Evolutionary conservation across 2,329 filamentous ascomycete species (phyloP), one percentile per base, ranked within the genome.

Genomic region (Pseudohalonectria lignicola): DNA sequence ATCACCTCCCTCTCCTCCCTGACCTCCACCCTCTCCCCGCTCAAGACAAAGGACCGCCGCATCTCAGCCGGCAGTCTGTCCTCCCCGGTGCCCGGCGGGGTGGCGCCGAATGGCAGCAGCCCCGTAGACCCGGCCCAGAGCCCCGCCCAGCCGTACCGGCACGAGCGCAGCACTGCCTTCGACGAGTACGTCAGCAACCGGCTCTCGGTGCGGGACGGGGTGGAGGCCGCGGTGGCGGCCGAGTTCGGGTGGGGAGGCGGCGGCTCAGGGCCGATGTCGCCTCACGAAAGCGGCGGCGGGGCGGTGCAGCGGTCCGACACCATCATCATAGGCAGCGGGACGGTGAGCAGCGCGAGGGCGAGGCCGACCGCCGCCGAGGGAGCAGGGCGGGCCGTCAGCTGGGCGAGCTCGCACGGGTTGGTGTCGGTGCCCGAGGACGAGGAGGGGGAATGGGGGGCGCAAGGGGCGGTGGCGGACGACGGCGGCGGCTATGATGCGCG

Each of bases 161-260:
- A 52, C 42, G 43, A 50, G 42, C 47, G 49, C 32, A 47, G 52
- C 41, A 52, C 51, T 4, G 43, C 50, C 26, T 54, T 53, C 40
- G 50, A 52, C 30, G 39, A 45, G 19, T 54, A 52, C 43, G 34
- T 49, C 39, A 13, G 39, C 37, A 41, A 41, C 31, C 39, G 31
- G 12, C 21, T 44, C 29, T 35, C 40, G 17, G 31, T 43, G 18
- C 36, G 39, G 21, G 43, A 46, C 43, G 37, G 23, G 23, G 45
- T 61, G 17, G 55, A 61, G 41, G 46, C 48, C 12, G 55, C 53
- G n/a, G 47, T 61, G 23, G 45, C 47, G 6, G 38, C 40, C 13
- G 59, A 59, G 39, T 55, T 61, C 29, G 54, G 56, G 10, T 61
- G 56, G 56, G 45, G 46, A 11, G 11, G 20, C 4, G 39, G 23